Evolutionary conservation across 164 flowering plant species (phyloP), one percentile per base, ranked within the genome.

Genomic region (Vitis labrusca): DNA sequence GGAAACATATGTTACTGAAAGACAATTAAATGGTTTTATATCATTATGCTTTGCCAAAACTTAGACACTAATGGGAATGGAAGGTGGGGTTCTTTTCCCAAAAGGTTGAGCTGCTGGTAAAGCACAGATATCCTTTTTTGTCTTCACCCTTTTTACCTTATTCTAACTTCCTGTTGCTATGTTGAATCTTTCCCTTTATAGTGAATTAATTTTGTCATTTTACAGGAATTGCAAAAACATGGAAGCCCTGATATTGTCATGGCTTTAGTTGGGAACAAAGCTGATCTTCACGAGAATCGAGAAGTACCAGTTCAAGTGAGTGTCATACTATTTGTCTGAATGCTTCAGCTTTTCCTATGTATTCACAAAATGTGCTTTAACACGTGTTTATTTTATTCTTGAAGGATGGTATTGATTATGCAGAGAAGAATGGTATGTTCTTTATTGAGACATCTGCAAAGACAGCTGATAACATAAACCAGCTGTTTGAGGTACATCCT

Each of bases 261-360:
- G 95, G 98, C 99, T 71, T 84, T 96, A 71, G 99, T 96, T 72
- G 99, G 99, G 67, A 96, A 96, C 81, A 96, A 96, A 74, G 99
- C 98, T 53, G 99, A 96, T 82, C 98, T 96, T 79, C 90, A 84
- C 27, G 97, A 93, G 72, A 91, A 79, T 3, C 87, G 98, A 37
- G 83, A 92, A 83, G 97, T 96, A 17, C 64, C 92, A 0, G 77
- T 75, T 72, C 82, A 92, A 77, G 99, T 93, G 75, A 83, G 91
- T 77, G 62, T n/a, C 27, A 70, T 50, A 16, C 48, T 53, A 13
- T 27, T 4, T 32, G 47, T 47, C 49, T 15, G 16, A 19, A 50
- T 65, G 37, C 27, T 54, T 55, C 5, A 30, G 15, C 15, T 53
- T 68, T 60, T 48, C 29, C 17, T 32, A 19, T 55, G 13, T 52